Evolutionary conservation across 2,329 filamentous ascomycete genomes (phyloP).

Genomic region (Neonectria coccinea): DNA sequence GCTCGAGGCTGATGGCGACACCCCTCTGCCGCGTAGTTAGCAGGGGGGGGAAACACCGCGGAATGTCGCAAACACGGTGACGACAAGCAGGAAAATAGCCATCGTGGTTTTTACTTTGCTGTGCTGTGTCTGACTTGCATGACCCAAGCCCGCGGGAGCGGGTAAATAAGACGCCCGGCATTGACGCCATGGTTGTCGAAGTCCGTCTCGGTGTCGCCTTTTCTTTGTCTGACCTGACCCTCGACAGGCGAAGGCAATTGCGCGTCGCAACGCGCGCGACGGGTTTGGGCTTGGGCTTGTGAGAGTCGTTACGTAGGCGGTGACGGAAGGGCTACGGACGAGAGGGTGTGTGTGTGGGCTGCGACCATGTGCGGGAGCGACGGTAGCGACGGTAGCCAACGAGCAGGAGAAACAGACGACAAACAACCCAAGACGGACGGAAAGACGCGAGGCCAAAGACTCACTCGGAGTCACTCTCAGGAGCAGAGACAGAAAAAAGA

Average conservation of each 20-base stretch:
- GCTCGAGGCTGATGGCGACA: neutral
- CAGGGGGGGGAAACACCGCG: too few relatives aligned
- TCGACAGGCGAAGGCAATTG: neutral
- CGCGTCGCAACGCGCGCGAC: constrained; percentile 1
- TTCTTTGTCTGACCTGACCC: neutral
- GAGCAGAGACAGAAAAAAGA: neutral
- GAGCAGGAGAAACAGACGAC: neutral
- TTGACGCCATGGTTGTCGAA: neutral
- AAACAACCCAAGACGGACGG: neutral
- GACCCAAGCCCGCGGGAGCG: constrained; percentile 24
- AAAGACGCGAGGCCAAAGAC: constrained; percentile 2
- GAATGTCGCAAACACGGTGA: constrained; percentile 4
- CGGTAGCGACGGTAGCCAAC: neutral
- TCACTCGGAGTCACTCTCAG: constrained; percentile 6
- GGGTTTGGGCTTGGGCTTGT: neutral
- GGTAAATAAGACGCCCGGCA: constrained; percentile 8
- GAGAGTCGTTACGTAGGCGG: constrained; percentile 7
- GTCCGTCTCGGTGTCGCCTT: neutral
- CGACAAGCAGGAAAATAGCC: neutral
- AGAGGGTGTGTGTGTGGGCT: constrained; percentile 20
- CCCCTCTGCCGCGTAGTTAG: neutral
- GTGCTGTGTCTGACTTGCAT: constrained; percentile 18
- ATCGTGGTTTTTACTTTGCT: neutral
- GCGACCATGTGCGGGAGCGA: neutral
- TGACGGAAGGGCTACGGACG: neutral